Evolutionary conservation across 208 protist genomes (phyloP), one percentile per base, ranked within the genome.

Genomic region (Trypanosomatidae sp.): DNA sequence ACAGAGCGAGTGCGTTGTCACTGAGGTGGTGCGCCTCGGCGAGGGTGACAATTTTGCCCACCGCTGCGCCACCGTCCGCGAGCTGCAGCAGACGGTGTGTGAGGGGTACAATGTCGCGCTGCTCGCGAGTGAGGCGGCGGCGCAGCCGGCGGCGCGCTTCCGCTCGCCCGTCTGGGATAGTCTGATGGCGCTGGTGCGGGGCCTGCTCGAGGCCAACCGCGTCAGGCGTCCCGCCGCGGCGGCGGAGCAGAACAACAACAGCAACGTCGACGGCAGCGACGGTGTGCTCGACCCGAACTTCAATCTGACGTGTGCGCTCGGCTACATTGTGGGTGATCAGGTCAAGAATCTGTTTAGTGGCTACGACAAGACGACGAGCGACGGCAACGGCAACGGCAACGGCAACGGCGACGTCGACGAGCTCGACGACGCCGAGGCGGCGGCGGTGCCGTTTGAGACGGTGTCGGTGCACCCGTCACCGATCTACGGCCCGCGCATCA

Each of bases 401-500:
- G n/a, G n/a, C n/a, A n/a, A n/a, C n/a, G n/a, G n/a, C n/a, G n/a
- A n/a, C n/a, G n/a, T n/a, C n/a, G n/a, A n/a, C n/a, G n/a, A n/a
- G n/a, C n/a, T n/a, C n/a, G n/a, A n/a, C n/a, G n/a, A n/a, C n/a
- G n/a, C n/a, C n/a, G n/a, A n/a, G n/a, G n/a, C n/a, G n/a, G n/a
- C n/a, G n/a, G n/a, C n/a, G n/a, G n/a, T n/a, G 18, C 43, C 45
- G 4, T 85, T 89, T 53, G 63, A 76, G 40, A 58, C 59, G 33
- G 45, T 85, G 3, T 45, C 42, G 13, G 60, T 89, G 19, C 64
- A 78, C 43, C 71, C 80, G 4, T 89, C 80, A 4, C 80, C 80
- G 5, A 83, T 89, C 28, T 80, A 72, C 57, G 80, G 80, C 6
- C 75, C 80, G 2, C 69, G 72, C 8, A 53, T 89, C 8, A 58